Evolutionary conservation across 2,329 filamentous ascomycete species (phyloP).

Genomic region (Fusarium newnesense): DNA sequence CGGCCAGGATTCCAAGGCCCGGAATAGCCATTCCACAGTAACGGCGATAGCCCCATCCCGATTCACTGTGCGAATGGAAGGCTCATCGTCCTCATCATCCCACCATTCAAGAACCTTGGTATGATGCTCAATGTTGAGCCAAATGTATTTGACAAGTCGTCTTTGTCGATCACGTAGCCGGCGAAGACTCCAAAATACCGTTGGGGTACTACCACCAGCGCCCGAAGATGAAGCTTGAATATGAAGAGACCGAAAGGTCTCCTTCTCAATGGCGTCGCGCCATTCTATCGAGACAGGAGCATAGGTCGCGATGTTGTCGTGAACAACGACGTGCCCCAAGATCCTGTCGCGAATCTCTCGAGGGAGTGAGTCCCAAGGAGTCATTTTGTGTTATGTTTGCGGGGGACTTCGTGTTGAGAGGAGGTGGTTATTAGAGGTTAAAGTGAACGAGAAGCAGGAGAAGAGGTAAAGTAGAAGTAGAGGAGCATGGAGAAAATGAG

Average conservation of each 20-base stretch:
- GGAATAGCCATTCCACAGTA: neutral
- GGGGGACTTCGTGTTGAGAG: too few relatives aligned
- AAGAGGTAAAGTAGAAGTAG: neutral
- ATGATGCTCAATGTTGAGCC: neutral
- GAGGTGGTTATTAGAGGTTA: neutral
- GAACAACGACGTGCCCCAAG: neutral
- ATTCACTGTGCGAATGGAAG: rapidly evolving
- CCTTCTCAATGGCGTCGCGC: neutral
- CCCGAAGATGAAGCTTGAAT: neutral
- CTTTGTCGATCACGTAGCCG: rapidly evolving
- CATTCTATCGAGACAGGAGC: neutral
- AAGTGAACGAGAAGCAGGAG: neutral
- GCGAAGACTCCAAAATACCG: neutral
- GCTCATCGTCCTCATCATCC: too few relatives aligned
- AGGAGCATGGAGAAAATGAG: neutral
- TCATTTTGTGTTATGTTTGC: neutral
- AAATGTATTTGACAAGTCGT: neutral
- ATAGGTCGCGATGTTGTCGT: neutral
- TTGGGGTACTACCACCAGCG: rapidly evolving
- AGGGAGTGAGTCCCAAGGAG: neutral
- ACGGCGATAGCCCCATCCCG: neutral
- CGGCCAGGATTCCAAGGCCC: neutral
- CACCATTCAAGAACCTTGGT: too few relatives aligned
- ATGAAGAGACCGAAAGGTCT: neutral
- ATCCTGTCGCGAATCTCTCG: neutral